A percentile compares a stretch with the other conserved stretches of the same genome.
phyloP scores from a whole-genome alignment of 257 asterid species.

The Cynanchum wilfordii region DNA sequence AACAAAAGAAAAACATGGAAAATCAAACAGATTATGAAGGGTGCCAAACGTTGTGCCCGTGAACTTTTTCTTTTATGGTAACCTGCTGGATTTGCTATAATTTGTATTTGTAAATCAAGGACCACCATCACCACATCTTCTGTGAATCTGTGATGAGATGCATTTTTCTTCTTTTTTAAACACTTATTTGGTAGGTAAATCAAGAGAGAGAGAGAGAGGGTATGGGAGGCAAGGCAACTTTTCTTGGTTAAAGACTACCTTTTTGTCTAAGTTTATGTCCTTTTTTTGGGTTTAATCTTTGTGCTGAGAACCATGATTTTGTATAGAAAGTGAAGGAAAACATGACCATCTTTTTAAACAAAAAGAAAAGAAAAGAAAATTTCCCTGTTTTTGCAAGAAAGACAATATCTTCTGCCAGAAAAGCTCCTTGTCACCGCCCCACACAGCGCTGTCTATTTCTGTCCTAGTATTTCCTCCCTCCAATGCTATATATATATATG shows the following conservation, averaged over 20 bases:
- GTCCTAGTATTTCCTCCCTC: background rate
- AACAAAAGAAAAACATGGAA: background rate
- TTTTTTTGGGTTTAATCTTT: conserved; percentile 20
- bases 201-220: background rate
- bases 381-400: conserved; percentile 1
- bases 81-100: conserved; percentile 17
- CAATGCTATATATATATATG: conserved; percentile 25
- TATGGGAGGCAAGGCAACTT: conserved; percentile 10
- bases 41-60: background rate
- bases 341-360: background rate
- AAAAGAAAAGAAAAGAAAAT: background rate
- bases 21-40: background rate
- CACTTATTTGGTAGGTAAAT: background rate
- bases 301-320: background rate
- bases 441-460: conserved; percentile 16
- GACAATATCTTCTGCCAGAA: background rate
- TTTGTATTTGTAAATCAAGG: conserved; percentile 4
- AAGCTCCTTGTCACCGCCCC: conserved; percentile 19
- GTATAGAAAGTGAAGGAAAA: conserved; percentile 9
- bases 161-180: background rate
- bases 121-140: background rate
- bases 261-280: conserved; percentile 9
- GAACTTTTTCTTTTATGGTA: background rate
- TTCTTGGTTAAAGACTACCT: conserved; percentile 21
- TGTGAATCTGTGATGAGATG: conserved; percentile 11